Evolutionary conservation across 2,329 filamentous ascomycete genomes (phyloP).

Genomic region (Colletotrichum camelliae): DNA sequence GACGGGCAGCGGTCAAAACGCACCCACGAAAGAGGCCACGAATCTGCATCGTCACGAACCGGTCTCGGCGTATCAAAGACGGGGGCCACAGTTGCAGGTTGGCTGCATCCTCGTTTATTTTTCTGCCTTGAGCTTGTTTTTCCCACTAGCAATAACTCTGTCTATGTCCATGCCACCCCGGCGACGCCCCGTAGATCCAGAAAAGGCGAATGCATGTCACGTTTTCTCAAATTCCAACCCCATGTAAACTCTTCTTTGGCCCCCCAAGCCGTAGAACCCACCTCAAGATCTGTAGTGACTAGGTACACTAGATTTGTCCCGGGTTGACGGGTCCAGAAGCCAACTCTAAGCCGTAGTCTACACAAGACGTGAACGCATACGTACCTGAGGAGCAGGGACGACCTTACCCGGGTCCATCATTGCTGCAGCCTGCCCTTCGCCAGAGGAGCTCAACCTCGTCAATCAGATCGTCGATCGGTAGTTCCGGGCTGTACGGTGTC

Average conservation of each 20-base stretch:
- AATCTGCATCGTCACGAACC: constrained; percentile 8
- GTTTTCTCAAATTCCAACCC: not conserved
- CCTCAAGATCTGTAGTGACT: not conserved
- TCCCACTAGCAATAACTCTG: not conserved
- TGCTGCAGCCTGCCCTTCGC: not conserved
- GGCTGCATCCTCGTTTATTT: not conserved
- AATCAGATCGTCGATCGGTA: constrained; percentile 8
- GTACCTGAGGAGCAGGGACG: not conserved
- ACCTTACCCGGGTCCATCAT: not conserved
- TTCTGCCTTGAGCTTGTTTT: constrained; percentile 13
- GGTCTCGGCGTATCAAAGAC: not conserved
- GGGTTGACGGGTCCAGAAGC: not conserved
- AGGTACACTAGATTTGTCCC: not conserved
- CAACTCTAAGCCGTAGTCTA: not conserved
- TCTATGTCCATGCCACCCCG: not conserved
- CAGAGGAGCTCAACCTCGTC: constrained; percentile 22
- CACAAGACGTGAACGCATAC: not conserved
- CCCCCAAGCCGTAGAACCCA: not conserved
- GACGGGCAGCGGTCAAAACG: not conserved
- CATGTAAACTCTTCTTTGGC: not conserved
- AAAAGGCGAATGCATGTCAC: not conserved
- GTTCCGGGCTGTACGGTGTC: not conserved
- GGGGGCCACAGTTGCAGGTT: not conserved
- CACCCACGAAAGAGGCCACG: not conserved
- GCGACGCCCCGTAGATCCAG: not conserved